These are phyloP conservation scores for Talaromyces sp. DNA, from an alignment of 2,329 filamentous ascomycete species.

Conservation along the genomic window DNA sequence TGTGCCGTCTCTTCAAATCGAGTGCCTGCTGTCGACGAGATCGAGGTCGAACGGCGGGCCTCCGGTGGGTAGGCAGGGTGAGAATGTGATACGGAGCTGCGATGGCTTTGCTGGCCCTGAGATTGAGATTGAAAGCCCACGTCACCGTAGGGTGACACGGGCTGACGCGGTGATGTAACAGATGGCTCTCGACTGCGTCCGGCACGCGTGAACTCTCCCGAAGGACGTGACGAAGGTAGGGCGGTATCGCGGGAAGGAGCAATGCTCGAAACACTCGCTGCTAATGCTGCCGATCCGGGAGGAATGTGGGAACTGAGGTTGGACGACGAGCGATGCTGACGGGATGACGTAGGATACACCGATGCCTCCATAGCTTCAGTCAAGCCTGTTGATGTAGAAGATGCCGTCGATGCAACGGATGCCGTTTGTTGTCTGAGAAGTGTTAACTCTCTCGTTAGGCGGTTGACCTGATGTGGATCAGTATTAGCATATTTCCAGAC, in stretches of 20 bases:
- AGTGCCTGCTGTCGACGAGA: slow-evolving; percentile 24
- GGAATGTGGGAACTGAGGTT: slow-evolving; percentile 51
- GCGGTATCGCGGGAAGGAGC: slow-evolving; percentile 43
- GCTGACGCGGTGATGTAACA: slow-evolving; percentile 39
- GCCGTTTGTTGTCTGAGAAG: slow-evolving; percentile 71
- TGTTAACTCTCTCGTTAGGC: slow-evolving; percentile 82
- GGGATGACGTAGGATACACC: slow-evolving; percentile 54
- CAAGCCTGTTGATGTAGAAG: slow-evolving; percentile 54
- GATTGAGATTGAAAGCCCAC: slow-evolving; percentile 29
- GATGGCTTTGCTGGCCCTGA: slow-evolving; percentile 22
- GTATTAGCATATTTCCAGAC: neutral
- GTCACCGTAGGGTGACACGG: slow-evolving; percentile 32
- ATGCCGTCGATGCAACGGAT: slow-evolving; percentile 61
- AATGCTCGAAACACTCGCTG: slow-evolving; percentile 44
- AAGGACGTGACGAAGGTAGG: slow-evolving; percentile 30
- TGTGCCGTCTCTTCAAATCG: slow-evolving; percentile 45
- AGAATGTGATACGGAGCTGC: slow-evolving; percentile 28
- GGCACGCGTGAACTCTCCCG: slow-evolving; percentile 30
- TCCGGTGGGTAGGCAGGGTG: slow-evolving; percentile 25
- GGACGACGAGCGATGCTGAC: slow-evolving; percentile 57
- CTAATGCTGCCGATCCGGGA: slow-evolving; percentile 34
- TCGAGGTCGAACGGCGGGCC: slow-evolving; percentile 31
- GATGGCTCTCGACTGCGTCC: slow-evolving; percentile 46
- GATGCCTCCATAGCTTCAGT: slow-evolving; percentile 51
- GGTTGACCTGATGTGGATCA: slow-evolving; percentile 68